Percentiles rank a stretch among this genome's conserved stretches.
These are phyloP conservation scores for Eucalyptus pauciflora DNA, from an alignment of 345 rosid genomes.

Conservation along the genomic window DNA sequence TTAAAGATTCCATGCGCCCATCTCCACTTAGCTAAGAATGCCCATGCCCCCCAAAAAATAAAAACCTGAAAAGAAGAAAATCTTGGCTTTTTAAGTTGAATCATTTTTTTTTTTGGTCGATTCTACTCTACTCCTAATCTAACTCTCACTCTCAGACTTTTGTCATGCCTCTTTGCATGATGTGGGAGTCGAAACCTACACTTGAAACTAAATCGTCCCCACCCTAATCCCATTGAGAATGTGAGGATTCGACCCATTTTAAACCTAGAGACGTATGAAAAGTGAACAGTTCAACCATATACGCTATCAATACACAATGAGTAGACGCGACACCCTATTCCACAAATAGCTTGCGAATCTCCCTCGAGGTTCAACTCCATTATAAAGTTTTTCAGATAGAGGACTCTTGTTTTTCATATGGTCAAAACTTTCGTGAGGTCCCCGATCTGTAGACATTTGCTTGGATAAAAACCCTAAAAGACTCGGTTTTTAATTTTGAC, in stretches of 20 bases:
- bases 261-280: neutral
- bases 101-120: no score
- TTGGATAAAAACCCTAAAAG: neutral
- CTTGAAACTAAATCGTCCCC: no score
- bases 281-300: neutral
- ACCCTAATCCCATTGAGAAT: no score
- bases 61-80: neutral
- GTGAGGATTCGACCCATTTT: neutral
- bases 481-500: neutral
- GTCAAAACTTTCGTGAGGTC: neutral
- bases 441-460: neutral
- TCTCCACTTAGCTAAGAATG: neutral
- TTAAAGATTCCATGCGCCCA: neutral
- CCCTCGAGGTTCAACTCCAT: neutral
- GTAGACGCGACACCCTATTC: rapidly evolving
- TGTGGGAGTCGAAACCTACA: no score
- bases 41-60: neutral
- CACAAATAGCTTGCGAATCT: neutral
- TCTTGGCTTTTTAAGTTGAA: no score
- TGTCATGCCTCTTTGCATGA: no score
- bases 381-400: neutral
- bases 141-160: no score
- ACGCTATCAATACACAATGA: neutral
- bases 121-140: no score
- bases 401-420: neutral